Evolutionary conservation across 352 stramenopile species (phyloP), one percentile per base, ranked within the genome.

Genomic region (Lagenidium sp.): DNA sequence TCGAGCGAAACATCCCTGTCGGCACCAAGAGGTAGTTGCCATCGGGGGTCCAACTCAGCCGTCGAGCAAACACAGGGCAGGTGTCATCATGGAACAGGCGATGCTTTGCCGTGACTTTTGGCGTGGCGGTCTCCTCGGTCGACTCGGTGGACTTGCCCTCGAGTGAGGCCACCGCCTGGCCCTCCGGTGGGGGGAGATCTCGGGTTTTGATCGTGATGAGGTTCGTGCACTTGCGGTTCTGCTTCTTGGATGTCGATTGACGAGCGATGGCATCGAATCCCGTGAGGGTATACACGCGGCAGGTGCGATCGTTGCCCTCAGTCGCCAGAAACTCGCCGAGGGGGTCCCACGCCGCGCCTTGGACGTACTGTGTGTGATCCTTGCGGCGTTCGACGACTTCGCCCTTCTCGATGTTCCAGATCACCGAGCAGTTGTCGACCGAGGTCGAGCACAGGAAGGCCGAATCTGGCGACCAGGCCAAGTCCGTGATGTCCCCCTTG

Each of bases 331-430:
- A 97, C 30, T 97, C 82, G 18, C 89, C 95, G 11, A 96, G 80
- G 7, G 95, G 95, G 63, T 98, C 95, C 70, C 91, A 98, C 2
- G 86, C 71, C n/a, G 96, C 93, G 30, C 95, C 95, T 63, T 98
- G 94, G 36, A 98, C 91, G 63, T 97, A 99, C 56, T 97, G 85
- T 31, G 72, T 94, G 60, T 98, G 95, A 61, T 98, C 94, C 40
- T 88, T 79, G 66, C 86, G 57, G 24, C 66, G 60, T 66, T 92
- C 89, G 51, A 92, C 56, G 60, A 94, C 55, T 41, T 88, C 60
- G 29, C 70, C 68, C 24, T 72, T 85, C 26, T 78, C 63, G 6
- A 82, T 60, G 68, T 97, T 83, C 69, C 78, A 97, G 34, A 97
- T 84, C 11, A 91, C 70, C 8, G 82, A 78, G 29, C 78, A 82